A percentile compares a stretch with the other conserved stretches of the same genome.
phyloP scores from a whole-genome alignment of 257 asterid genomes.

The Coffea eugenioides region DNA sequence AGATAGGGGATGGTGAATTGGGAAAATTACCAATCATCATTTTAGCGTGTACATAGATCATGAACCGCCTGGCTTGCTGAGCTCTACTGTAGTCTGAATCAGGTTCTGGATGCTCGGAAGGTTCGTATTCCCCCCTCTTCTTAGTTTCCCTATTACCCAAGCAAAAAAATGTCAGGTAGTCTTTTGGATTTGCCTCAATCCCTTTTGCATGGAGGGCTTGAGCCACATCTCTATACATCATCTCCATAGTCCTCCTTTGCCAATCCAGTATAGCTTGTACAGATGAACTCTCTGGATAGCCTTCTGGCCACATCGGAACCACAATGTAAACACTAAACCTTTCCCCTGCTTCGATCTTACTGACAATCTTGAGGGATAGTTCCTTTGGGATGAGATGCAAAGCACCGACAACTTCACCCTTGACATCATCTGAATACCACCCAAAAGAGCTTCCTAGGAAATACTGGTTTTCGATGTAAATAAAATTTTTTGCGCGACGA shows the following conservation, averaged over 20 bases:
- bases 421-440: conserved; percentile 57
- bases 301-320: conserved; percentile 89
- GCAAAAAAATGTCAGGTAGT: conserved; percentile 67
- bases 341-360: conserved; percentile 64
- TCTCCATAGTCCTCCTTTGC: conserved; percentile 70
- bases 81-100: conserved; percentile 53
- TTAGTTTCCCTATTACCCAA: conserved; percentile 67
- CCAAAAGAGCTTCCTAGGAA: conserved; percentile 67
- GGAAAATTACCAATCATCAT: conserved; percentile 63
- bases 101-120: conserved; percentile 45
- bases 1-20: background rate
- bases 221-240: conserved; percentile 64
- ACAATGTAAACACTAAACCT: conserved; percentile 55
- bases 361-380: conserved; percentile 55
- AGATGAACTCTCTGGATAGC: conserved; percentile 45
- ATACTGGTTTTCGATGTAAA: conserved; percentile 74
- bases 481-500: conserved; percentile 59
- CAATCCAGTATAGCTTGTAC: conserved; percentile 69
- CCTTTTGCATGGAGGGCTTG: conserved; percentile 53
- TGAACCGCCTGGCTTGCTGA: conserved; percentile 58
- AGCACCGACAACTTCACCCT: conserved; percentile 51
- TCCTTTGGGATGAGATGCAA: conserved; percentile 63
- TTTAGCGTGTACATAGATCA: conserved; percentile 78
- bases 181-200: conserved; percentile 56
- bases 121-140: conserved; percentile 52